phyloP scores from a whole-genome alignment of 441 rosid species.

The Metrosideros polymorpha region DNA sequence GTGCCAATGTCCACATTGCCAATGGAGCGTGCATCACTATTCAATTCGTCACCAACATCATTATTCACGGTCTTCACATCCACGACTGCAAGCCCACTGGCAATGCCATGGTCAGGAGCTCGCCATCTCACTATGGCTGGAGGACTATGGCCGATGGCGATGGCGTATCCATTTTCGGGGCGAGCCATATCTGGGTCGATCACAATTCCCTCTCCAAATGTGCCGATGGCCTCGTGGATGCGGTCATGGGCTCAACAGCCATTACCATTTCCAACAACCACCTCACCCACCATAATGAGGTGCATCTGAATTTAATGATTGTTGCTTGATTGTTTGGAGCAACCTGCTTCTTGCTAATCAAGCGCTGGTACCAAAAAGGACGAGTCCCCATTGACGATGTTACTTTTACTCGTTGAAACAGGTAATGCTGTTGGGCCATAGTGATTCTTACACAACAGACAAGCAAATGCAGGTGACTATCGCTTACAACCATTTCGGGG shows the following conservation, averaged over 20 bases:
- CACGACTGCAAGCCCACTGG: conserved; percentile 17
- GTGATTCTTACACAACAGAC: conserved; percentile 13
- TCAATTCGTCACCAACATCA: conserved; percentile 8
- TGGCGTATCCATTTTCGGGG: conserved; percentile 7
- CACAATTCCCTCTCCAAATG: conserved; percentile 14
- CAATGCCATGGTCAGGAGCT: conserved; percentile 16
- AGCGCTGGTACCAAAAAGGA: background rate
- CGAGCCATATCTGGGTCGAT: conserved; percentile 15
- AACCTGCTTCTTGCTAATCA: background rate
- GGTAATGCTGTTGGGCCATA: conserved; percentile 15
- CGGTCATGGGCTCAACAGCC: conserved; percentile 15
- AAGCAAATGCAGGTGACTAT: conserved; percentile 15
- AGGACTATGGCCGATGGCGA: conserved; percentile 16
- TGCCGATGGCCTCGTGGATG: conserved; percentile 15
- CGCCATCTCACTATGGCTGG: conserved; percentile 11
- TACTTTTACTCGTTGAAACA: background rate
- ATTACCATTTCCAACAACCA: conserved; percentile 18
- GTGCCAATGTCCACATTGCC: conserved; percentile 11
- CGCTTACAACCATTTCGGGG: conserved; percentile 16
- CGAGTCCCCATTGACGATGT: background rate
- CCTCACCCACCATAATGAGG: conserved; percentile 15
- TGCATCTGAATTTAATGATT: background rate
- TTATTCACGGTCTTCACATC: conserved; percentile 15
- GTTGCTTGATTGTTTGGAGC: background rate
- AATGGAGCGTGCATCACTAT: conserved; percentile 14